Conservation (phyloP, 1,284 basidiomycete genomes). For the Hymenochaete sp. region DNA sequence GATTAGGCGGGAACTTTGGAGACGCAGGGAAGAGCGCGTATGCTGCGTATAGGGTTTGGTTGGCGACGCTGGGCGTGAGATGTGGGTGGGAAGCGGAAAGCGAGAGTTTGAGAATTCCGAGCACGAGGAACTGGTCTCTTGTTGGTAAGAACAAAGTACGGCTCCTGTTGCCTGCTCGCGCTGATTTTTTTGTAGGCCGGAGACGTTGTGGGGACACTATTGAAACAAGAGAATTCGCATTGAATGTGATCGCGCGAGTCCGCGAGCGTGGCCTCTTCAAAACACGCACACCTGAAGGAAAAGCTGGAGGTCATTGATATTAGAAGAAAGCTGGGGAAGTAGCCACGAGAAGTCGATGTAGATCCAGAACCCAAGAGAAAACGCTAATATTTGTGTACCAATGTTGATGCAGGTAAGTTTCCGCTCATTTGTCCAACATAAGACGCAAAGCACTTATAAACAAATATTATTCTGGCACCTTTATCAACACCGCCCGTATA, state of each 20-base stretch:
- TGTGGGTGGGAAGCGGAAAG: conserved; percentile 85
- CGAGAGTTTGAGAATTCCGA: conserved; percentile 83
- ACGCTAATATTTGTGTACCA: no score
- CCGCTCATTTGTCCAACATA: no score
- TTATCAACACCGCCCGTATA: no score
- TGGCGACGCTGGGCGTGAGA: conserved; percentile 57
- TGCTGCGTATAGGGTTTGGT: conserved; percentile 75
- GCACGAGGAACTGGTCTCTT: conserved; percentile 88
- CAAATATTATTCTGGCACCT: no score
- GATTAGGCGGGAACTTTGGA: conserved; percentile 50
- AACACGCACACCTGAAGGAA: conserved; percentile 63
- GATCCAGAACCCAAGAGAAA: no score
- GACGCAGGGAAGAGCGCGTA: conserved; percentile 56
- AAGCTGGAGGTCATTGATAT: conserved; percentile 33
- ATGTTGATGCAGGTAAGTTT: no score
- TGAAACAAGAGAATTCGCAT: conserved; percentile 26
- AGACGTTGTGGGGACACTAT: conserved; percentile 13
- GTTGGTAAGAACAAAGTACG: conserved; percentile 47
- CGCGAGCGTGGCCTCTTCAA: conserved; percentile 54
- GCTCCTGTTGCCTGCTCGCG: background rate
- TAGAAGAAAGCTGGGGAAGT: no score
- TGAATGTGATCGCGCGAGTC: conserved; percentile 41
- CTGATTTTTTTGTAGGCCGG: conserved; percentile 13
- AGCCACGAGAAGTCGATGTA: no score
- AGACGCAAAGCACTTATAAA: no score